Evolutionary conservation across 2,329 filamentous ascomycete species (phyloP), one percentile per base, ranked within the genome.

Genomic region (Aurifilum marmelostoma): DNA sequence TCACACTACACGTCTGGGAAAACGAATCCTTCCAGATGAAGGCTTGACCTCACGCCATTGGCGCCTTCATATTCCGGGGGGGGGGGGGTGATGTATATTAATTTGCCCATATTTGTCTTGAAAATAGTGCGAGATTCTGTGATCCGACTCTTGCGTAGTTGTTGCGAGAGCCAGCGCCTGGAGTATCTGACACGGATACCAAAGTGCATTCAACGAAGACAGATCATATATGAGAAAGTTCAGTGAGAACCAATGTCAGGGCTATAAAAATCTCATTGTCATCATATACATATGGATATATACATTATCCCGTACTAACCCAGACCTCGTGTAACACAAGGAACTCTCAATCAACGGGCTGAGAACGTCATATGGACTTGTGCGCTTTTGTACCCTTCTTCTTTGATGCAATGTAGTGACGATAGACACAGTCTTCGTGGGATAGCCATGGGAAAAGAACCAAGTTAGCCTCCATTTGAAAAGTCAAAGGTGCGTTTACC

Each of bases 391-490:
- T 43, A 18, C 18, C 16, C 12, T 43, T 43, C 21, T 47, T 47
- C 1, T 54, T 62, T 18, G 50, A 54, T 7, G 43, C n/a, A 65
- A 47, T 60, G 69, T 34, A 32, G 29, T 37, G 32, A 59, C 52
- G 52, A 32, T 14, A 47, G 43, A n/a, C 16, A 37, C 66, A 61
- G 60, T 64, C 58, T 41, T 71, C 56, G 67, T 34, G 65, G 14
- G 21, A 18, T 18, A 47, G 59, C 66, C 63, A 63, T 58, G 37
- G 41, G 50, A 68, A 64, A 64, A 66, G 41, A 64, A 69, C 70
- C 65, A 61, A 66, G 70, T 71, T 71, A 71, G 70, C 70, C 68
- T 71, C 70, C 66, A 47, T 71, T 32, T 68, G 61, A 70, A n/a
- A 68, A 68, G 32, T 64, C 50, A 66, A 63, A 71, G 70, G 68